Evolutionary conservation across 306 rosid genomes (phyloP).

Genomic region (Ceratonia siliqua): DNA sequence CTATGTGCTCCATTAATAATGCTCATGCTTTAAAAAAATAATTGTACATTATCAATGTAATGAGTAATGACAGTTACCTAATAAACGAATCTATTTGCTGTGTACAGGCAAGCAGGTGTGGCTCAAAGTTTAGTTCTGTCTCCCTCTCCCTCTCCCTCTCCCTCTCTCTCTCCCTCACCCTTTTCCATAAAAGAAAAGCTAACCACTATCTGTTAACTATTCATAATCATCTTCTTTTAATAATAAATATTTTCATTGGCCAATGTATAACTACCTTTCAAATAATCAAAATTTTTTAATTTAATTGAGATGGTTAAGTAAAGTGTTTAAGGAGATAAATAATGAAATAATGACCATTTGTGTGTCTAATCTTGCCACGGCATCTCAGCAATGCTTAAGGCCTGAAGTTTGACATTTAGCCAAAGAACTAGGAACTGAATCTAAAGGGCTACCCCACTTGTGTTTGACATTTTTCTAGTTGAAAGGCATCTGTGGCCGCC

Average conservation of each 20-base stretch:
- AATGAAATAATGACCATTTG: background rate
- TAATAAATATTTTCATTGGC: background rate
- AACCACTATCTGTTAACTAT: background rate
- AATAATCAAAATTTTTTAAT: too few species aligned
- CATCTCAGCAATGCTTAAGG: background rate
- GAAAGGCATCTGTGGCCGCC: slow-evolving; percentile 5
- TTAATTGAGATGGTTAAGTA: background rate
- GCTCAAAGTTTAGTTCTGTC: background rate
- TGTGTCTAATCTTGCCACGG: slow-evolving; percentile 24
- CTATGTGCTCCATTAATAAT: slow-evolving; percentile 21
- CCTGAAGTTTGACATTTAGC: background rate
- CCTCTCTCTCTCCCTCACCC: background rate
- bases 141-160: background rate
- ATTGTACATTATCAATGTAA: background rate
- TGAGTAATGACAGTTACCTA: slow-evolving; percentile 36
- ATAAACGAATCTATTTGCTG: slow-evolving; percentile 27
- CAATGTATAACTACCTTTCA: too few species aligned
- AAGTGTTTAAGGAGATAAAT: background rate
- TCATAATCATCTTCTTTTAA: background rate
- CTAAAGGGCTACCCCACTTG: slow-evolving; percentile 12
- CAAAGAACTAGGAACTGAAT: background rate
- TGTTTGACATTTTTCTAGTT: slow-evolving; percentile 14
- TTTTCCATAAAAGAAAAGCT: slow-evolving; percentile 9
- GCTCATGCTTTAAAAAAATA: slow-evolving; percentile 8
- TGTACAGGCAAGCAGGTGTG: background rate